phyloP scores from a whole-genome alignment of 2,329 filamentous ascomycete species.

The Sporothrix brasiliensis region DNA sequence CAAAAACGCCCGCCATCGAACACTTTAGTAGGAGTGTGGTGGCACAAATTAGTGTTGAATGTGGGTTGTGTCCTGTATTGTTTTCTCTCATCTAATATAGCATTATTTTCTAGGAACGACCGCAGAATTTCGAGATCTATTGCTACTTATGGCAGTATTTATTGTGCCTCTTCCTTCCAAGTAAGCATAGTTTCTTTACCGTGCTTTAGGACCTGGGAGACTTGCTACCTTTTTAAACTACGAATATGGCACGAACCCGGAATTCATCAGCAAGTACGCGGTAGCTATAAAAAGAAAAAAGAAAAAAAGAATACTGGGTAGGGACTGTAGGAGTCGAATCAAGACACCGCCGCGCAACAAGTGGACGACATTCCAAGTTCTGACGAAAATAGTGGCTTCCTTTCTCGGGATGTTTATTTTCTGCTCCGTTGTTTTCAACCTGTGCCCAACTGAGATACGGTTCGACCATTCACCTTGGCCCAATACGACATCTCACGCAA shows the following conservation, averaged over 20 bases:
- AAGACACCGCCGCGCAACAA: background rate
- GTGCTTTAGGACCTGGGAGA: no score
- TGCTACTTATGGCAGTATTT: background rate
- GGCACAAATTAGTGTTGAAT: background rate
- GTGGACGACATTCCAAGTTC: background rate
- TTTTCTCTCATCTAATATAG: background rate
- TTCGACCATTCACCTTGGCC: background rate
- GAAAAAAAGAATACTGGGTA: no score
- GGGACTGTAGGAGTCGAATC: no score
- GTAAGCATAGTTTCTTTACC: no score
- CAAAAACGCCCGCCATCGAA: background rate
- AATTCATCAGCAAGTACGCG: no score
- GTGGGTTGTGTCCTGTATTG: background rate
- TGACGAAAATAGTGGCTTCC: background rate
- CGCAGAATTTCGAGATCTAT: background rate
- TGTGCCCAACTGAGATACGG: background rate
- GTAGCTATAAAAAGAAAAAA: no score
- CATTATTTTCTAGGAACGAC: background rate
- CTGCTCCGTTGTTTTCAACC: background rate
- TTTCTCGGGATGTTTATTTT: conserved; percentile 6
- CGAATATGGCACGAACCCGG: no score
- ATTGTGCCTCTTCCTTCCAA: no score
- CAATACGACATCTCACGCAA: conserved; percentile 21
- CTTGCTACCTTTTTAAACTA: no score
- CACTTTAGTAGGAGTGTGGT: background rate